Conservation (phyloP, 495 filamentous ascomycete genomes). For the Penicillium arizonense region DNA sequence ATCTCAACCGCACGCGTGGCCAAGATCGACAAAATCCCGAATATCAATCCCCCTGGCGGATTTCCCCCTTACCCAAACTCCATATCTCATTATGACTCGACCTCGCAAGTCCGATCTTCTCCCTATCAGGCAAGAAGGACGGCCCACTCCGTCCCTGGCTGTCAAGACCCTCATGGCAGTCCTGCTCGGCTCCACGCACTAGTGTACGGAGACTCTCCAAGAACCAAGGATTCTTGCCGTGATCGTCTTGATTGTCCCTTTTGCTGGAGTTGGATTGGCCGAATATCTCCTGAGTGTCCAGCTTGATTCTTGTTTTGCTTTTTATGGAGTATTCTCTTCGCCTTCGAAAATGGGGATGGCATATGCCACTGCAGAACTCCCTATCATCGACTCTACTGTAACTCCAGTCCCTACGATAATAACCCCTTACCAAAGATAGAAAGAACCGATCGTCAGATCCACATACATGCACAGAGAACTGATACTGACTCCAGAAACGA, state of each 20-base stretch:
- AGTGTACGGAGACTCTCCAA: background rate
- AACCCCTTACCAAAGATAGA: too few species aligned
- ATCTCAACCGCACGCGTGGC: too few species aligned
- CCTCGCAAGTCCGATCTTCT: too few species aligned
- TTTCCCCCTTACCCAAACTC: background rate
- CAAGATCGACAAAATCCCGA: too few species aligned
- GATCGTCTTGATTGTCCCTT: background rate
- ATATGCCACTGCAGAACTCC: too few species aligned
- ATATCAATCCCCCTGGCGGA: too few species aligned
- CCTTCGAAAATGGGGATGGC: too few species aligned
- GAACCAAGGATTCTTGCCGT: background rate
- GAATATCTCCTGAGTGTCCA: background rate
- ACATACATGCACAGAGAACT: too few species aligned
- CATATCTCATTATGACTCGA: background rate
- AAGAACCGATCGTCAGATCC: too few species aligned
- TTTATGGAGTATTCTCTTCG: background rate
- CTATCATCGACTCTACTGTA: too few species aligned
- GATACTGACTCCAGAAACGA: too few species aligned
- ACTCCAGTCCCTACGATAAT: too few species aligned
- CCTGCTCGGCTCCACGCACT: background rate
- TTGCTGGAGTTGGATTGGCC: background rate
- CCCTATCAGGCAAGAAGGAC: background rate
- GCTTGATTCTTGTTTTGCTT: background rate
- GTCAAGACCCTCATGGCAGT: slow-evolving; percentile 2
- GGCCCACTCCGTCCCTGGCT: background rate